phyloP scores from a whole-genome alignment of 2,329 filamentous ascomycete genomes.

The Penicillium expansum region DNA sequence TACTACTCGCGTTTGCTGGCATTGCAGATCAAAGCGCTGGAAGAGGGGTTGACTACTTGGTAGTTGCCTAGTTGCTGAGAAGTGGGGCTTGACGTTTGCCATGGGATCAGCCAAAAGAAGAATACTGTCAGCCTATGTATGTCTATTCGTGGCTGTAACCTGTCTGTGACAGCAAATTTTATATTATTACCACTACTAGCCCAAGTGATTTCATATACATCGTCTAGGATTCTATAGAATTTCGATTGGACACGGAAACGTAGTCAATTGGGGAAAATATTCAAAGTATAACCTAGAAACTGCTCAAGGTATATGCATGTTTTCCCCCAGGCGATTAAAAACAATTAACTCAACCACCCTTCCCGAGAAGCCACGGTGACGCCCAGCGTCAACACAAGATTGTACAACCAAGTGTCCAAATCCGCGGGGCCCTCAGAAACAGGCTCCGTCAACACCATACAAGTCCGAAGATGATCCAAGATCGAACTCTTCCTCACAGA shows the following conservation, averaged over 20 bases:
- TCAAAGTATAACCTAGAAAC: neutral
- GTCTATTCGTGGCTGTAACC: neutral
- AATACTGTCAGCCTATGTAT: neutral
- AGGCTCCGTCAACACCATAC: conserved; percentile 17
- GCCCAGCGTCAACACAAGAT: conserved; percentile 32
- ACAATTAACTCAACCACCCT: conserved; percentile 23
- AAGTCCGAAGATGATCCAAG: conserved; percentile 21
- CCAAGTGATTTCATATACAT: neutral
- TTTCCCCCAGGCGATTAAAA: neutral
- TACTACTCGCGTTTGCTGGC: conserved; percentile 58
- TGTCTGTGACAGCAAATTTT: neutral
- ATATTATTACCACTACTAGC: neutral
- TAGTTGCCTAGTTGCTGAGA: neutral
- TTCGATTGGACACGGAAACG: neutral
- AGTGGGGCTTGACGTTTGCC: neutral
- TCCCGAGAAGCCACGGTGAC: conserved; percentile 30
- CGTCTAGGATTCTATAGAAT: neutral
- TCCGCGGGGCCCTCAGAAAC: conserved; percentile 9
- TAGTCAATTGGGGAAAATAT: neutral
- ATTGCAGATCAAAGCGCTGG: conserved; percentile 50
- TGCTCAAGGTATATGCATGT: neutral
- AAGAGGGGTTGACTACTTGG: conserved; percentile 28
- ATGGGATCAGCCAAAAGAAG: neutral
- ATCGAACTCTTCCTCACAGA: conserved; percentile 26
- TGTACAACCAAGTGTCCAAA: conserved; percentile 29